Percentiles rank a stretch among this genome's conserved stretches.
Evolutionary conservation across 345 rosid species (phyloP).

Genomic region (Salix koriyanagi): DNA sequence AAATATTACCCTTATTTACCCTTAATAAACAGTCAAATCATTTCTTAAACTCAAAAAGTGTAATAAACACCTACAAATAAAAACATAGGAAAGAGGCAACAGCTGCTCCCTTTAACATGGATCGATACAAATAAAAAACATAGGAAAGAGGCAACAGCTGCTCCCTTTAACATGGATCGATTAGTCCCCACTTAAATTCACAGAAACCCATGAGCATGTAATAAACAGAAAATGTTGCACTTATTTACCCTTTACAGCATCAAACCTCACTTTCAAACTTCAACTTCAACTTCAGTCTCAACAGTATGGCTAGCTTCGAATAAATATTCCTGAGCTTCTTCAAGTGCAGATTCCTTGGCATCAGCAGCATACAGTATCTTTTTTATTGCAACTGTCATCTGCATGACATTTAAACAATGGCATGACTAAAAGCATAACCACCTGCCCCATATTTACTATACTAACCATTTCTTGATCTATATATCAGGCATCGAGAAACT

Average conservation of each 20-base stretch:
- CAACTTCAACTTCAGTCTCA: conserved; percentile 26
- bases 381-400: conserved; percentile 78
- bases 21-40: background rate
- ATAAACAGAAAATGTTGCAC: background rate
- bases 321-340: conserved; percentile 77
- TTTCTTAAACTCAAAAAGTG: background rate
- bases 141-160: no score
- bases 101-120: no score
- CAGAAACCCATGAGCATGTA: background rate
- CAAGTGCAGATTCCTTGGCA: conserved; percentile 67
- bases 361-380: conserved; percentile 84
- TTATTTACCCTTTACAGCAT: background rate
- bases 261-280: conserved; percentile 21
- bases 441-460: background rate
- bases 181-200: no score
- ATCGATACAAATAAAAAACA: no score
- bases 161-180: no score
- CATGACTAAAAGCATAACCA: background rate
- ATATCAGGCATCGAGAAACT: background rate
- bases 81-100: no score
- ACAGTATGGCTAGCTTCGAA: conserved; percentile 30
- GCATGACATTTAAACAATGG: conserved; percentile 19
- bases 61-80: no score
- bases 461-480: background rate
- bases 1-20: conserved; percentile 4